A percentile compares a stretch with the other conserved stretches of the same genome.
These are phyloP conservation scores for Arthrinium phaeospermum DNA, from an alignment of 2,329 filamentous ascomycete species.

Conservation along the genomic window DNA sequence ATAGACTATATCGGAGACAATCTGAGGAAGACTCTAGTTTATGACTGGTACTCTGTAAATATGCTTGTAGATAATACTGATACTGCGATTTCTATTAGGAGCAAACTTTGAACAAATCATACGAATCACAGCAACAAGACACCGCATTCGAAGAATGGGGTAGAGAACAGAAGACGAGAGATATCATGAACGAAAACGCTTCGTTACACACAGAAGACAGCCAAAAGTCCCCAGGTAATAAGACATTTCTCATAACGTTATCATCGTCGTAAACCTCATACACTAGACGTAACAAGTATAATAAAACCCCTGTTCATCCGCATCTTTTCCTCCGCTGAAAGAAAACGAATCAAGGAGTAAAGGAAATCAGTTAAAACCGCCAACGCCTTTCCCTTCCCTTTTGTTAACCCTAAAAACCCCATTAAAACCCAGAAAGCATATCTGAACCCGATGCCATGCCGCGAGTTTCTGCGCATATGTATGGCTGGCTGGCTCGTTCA, in stretches of 20 bases:
- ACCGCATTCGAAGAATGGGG: background rate
- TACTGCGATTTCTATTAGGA: background rate
- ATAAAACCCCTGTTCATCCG: background rate
- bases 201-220: background rate
- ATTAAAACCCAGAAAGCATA: background rate
- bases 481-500: background rate
- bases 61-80: background rate
- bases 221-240: background rate
- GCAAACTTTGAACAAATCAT: no score
- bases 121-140: background rate
- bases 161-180: background rate
- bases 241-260: constrained; percentile 14
- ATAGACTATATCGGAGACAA: background rate
- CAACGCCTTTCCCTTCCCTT: background rate
- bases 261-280: background rate
- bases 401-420: background rate
- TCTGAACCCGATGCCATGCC: background rate
- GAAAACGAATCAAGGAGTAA: background rate
- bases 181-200: background rate
- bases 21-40: background rate
- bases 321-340: background rate
- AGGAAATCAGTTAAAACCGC: background rate
- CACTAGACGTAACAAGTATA: background rate
- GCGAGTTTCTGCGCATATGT: no score
- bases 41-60: no score